phyloP scores from a whole-genome alignment of 805 yeast species.

The Teunomyces cretensis region DNA sequence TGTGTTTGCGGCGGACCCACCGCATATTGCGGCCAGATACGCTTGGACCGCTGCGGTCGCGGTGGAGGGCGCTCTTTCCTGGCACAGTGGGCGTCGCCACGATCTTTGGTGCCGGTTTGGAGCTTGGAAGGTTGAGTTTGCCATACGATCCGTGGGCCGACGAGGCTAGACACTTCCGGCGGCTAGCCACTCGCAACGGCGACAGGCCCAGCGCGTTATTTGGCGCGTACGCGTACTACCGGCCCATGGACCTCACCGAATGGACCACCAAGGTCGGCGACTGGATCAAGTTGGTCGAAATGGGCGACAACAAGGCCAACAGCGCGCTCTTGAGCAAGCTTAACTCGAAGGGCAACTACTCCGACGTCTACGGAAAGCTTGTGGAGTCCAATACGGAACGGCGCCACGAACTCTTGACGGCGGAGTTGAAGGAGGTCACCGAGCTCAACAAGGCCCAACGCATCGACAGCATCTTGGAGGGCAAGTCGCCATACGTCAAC shows the following conservation, averaged over 20 bases:
- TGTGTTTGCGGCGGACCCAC: slow-evolving; percentile 19
- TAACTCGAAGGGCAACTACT: slow-evolving; percentile 23
- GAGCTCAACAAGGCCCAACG: slow-evolving; percentile 40
- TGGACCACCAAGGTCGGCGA: slow-evolving; percentile 29
- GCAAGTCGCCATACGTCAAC: slow-evolving; percentile 23
- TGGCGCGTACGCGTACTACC: slow-evolving; percentile 58
- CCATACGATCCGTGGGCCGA: slow-evolving; percentile 70
- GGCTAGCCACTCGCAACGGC: slow-evolving; percentile 48
- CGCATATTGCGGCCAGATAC: slow-evolving; percentile 10
- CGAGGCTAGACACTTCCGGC: slow-evolving; percentile 58
- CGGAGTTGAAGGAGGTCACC: slow-evolving; percentile 28
- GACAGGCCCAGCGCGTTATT: slow-evolving; percentile 58
- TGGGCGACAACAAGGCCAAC: neutral
- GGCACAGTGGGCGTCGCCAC: slow-evolving; percentile 43
- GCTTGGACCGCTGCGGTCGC: slow-evolving; percentile 7
- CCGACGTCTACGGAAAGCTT: slow-evolving; percentile 30
- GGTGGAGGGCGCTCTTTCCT: slow-evolving; percentile 11
- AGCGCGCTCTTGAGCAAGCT: slow-evolving; percentile 10
- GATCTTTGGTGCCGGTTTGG: slow-evolving; percentile 57
- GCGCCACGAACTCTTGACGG: slow-evolving; percentile 18
- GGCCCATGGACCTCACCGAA: slow-evolving; percentile 48
- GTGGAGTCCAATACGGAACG: slow-evolving; percentile 22
- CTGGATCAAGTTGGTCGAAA: slow-evolving; percentile 8
- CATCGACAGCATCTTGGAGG: slow-evolving; percentile 34
- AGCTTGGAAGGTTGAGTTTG: slow-evolving; percentile 47